A percentile compares a stretch with the other conserved stretches of the same genome.
Conservation (phyloP, 208 protist species). For the Herpetomonas samuelpessoai region DNA sequence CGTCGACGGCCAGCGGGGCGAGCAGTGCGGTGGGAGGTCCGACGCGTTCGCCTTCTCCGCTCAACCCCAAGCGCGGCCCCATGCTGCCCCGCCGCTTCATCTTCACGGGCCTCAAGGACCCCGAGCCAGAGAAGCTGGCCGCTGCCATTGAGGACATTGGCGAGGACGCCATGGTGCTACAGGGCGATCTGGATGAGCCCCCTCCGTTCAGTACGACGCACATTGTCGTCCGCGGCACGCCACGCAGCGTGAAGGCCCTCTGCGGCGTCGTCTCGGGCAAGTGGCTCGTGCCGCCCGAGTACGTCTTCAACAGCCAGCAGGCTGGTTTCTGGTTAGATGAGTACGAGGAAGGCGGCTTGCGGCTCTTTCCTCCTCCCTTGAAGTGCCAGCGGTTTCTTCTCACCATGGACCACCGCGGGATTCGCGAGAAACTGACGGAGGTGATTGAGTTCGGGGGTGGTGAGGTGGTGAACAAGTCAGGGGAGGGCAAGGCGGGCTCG, state of each 20-base stretch:
- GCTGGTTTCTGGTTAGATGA: constrained; percentile 86
- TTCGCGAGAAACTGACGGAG: constrained; percentile 58
- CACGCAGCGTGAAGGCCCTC: constrained; percentile 81
- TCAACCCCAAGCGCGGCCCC: constrained; percentile 71
- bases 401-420: constrained; percentile 39
- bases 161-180: constrained; percentile 38
- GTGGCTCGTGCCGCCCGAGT: constrained; percentile 78
- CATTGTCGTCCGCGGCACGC: constrained; percentile 72
- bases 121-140: constrained; percentile 40
- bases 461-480: constrained; percentile 37
- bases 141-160: constrained; percentile 45
- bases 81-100: constrained; percentile 62
- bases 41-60: constrained; percentile 81
- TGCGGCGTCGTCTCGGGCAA: constrained; percentile 73
- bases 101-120: constrained; percentile 60
- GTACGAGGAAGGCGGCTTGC: constrained; percentile 59
- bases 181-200: constrained; percentile 55
- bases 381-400: constrained; percentile 74
- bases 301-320: constrained; percentile 52
- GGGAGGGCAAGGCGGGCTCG: constrained; percentile 1
- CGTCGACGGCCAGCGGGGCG: constrained; percentile 40
- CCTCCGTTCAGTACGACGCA: constrained; percentile 62
- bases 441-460: constrained; percentile 85
- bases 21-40: constrained; percentile 51
- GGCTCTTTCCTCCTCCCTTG: constrained; percentile 70